Evolutionary conservation across 2,329 filamentous ascomycete genomes (phyloP), one percentile per base, ranked within the genome.

Genomic region (Fusarium sulawesiense): DNA sequence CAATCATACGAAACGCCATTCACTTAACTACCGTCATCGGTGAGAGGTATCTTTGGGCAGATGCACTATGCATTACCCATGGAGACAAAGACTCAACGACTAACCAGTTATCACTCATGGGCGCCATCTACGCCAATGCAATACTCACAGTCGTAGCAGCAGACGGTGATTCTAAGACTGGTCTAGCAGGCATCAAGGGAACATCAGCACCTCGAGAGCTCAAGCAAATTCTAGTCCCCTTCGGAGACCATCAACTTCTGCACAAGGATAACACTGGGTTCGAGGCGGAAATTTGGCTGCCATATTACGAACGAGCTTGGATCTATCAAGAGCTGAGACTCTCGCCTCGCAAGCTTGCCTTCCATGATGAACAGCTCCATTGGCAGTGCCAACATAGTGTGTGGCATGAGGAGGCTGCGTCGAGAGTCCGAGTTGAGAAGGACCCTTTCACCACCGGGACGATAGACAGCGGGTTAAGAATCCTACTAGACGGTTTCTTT

Each of bases 251-350:
- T 13, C 37, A 29, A 7, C 23, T 51, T 4, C 23, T 51, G 2
- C 25, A 14, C 8, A 27, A 6, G 10, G 57, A 70, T 1, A 13
- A 13, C 1, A 6, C 44, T 0, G 12, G 6, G 10, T 44, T 32
- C n/a, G 34, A 8, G 45, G 57, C 10, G 47, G 10, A n/a, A 2
- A 1, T 18, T 1, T 11, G 7, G 45, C 23, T 34, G 2, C 49
- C 13, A 6, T 70, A 70, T 3, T 68, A 58, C 7, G 42, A 68
- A 6, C 27, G 56, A 40, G 67, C 30, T 0, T 70, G 64, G 67
- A 60, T 51, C 16, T 68, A 46, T 5, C 65, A 70, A 6, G 53
- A 68, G 2, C 37, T 60, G 14, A 51, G 37, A 59, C 5, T 53
- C 2, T 53, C 49, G 2, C 3, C 32, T 18, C 49, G 60, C 23